These are phyloP conservation scores for Apophysomyces sp. DNA, from an alignment of 371 early-diverging fungal genomes.

Conservation along the genomic window DNA sequence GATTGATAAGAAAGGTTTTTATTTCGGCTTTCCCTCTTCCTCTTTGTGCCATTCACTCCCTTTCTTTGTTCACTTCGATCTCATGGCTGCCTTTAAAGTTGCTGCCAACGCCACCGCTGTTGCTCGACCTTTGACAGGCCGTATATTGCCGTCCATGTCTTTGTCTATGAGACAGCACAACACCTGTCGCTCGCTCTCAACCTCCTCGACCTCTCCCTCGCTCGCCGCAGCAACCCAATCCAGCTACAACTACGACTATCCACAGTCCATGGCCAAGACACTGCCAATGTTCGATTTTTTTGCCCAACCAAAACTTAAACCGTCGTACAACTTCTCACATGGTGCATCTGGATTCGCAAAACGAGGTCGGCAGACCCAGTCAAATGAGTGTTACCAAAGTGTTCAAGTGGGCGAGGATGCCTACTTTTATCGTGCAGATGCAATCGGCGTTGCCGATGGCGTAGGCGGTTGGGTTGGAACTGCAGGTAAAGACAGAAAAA, in stretches of 20 bases:
- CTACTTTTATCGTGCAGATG: constrained; percentile 69
- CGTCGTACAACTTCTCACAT: constrained; percentile 63
- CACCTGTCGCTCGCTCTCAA: background rate
- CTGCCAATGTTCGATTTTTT: constrained; percentile 24
- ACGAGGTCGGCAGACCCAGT: constrained; percentile 21
- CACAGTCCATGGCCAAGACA: constrained; percentile 2
- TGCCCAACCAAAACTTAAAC: constrained; percentile 28
- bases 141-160: background rate
- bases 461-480: constrained; percentile 75
- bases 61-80: background rate
- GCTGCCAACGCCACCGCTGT: background rate
- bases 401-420: constrained; percentile 80
- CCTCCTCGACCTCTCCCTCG: background rate
- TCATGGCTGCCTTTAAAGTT: background rate
- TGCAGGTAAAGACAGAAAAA: constrained; percentile 19
- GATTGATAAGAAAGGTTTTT: background rate
- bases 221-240: background rate
- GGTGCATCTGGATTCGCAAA: constrained; percentile 80
- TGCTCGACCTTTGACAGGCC: background rate
- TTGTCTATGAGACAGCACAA: background rate
- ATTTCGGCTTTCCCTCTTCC: background rate
- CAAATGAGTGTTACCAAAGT: constrained; percentile 46
- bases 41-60: background rate
- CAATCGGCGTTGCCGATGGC: constrained; percentile 79
- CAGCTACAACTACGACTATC: background rate